These are phyloP conservation scores for Leccinum angustisporum DNA, from an alignment of 1,284 basidiomycete species.

Conservation along the genomic window DNA sequence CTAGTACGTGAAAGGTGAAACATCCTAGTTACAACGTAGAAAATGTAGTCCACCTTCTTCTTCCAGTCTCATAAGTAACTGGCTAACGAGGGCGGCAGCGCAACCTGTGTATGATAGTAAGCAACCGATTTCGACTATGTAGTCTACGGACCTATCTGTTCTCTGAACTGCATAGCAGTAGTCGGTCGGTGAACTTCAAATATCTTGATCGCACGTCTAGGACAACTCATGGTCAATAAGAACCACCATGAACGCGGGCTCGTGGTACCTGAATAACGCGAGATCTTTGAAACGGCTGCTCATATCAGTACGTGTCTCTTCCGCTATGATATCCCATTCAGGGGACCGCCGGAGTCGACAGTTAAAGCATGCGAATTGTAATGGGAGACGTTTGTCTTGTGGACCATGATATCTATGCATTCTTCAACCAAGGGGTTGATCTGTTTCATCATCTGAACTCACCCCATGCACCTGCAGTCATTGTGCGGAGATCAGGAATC, in stretches of 20 bases:
- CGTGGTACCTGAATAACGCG: slow-evolving; percentile 60
- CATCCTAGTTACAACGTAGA: slow-evolving; percentile 2
- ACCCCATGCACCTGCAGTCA: slow-evolving; percentile 74
- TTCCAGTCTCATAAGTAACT: slow-evolving; percentile 67
- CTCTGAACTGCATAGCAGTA: slow-evolving; percentile 54
- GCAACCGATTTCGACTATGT: slow-evolving; percentile 2
- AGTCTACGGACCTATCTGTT: slow-evolving; percentile 50
- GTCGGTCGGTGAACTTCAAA: slow-evolving; percentile 53
- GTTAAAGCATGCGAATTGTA: slow-evolving; percentile 64
- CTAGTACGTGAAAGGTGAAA: slow-evolving; percentile 36
- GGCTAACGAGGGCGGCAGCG: slow-evolving; percentile 52
- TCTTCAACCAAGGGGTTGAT: slow-evolving; percentile 1
- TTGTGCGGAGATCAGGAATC: neutral
- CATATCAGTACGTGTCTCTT: slow-evolving; percentile 57
- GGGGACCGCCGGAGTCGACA: slow-evolving; percentile 64
- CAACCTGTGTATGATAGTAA: slow-evolving; percentile 44
- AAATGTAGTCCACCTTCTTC: slow-evolving; percentile 52
- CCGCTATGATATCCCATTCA: slow-evolving; percentile 66
- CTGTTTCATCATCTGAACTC: slow-evolving; percentile 12
- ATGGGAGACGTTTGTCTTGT: slow-evolving; percentile 55
- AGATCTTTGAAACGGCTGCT: slow-evolving; percentile 63
- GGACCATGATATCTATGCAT: slow-evolving; percentile 58
- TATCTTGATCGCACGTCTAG: slow-evolving; percentile 72
- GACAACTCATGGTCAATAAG: slow-evolving; percentile 3
- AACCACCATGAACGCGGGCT: neutral